Evolutionary conservation across 2,329 filamentous ascomycete genomes (phyloP), one percentile per base, ranked within the genome.

Genomic region (Juglanconis oblonga): DNA sequence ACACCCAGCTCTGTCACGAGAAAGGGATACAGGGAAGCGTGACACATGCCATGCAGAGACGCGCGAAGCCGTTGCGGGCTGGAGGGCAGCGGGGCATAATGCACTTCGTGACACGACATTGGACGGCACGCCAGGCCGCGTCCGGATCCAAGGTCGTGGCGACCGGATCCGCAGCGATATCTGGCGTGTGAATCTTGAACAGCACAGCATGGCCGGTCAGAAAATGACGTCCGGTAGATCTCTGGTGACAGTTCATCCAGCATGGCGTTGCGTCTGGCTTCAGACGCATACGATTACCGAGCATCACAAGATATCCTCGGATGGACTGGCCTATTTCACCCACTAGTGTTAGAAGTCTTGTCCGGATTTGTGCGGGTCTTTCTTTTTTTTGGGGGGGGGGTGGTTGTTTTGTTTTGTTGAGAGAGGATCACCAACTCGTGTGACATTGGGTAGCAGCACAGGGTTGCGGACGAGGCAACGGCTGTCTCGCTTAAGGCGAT

Each of bases 371-470:
- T 24, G 17, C 2, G 17, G 17, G 17, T 24, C 17, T 24, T 24
- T 24, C 17, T 24, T 24, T 24, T 24, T n/a, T n/a, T n/a, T n/a
- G n/a, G n/a, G n/a, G n/a, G n/a, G 1, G 1, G 1, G 1, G 1
- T 24, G 17, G 1, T 24, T 24, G 17, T 24, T 24, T 24, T 24
- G 17, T 24, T 24, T 24, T 24, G 17, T 24, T 24, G 17, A 24
- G 52, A 50, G 32, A 58, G 35, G 54, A 58, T 58, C 44, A 52
- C 33, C 53, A 65, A 58, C 62, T 56, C 48, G 70, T 71, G 64
- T 57, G 59, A 72, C 70, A 62, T 71, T 72, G 63, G 69, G 70
- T 70, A 69, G 64, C 67, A 65, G 69, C 54, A 66, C 61, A 57
- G 63, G 62, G 32, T 58, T 62, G 60, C 52, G 57, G 56, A 63